Conservation (phyloP, 257 asterid genomes). For the Hygrophila difformis region DNA sequence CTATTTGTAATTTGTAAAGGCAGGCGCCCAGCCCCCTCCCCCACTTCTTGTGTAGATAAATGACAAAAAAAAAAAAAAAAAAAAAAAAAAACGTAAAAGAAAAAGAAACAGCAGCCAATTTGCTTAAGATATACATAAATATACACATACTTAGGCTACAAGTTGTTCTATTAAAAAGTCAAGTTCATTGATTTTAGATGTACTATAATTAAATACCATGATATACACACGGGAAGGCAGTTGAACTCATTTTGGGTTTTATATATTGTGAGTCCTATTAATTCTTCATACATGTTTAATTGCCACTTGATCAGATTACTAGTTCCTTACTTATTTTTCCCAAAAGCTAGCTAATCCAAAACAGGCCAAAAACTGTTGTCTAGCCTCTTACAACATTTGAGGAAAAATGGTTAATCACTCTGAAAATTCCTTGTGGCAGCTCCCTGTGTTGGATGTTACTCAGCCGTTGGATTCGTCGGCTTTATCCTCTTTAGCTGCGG, state of each 20-base stretch:
- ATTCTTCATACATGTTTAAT: background rate
- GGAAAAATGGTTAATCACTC: slow-evolving; percentile 41
- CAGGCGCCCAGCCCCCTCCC: slow-evolving; percentile 25
- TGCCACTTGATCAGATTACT: slow-evolving; percentile 9
- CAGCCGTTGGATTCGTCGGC: slow-evolving; percentile 39
- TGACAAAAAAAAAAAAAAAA: too few relatives aligned
- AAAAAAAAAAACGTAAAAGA: slow-evolving; percentile 5
- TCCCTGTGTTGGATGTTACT: slow-evolving; percentile 54
- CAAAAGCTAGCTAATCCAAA: too few relatives aligned
- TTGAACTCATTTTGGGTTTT: background rate
- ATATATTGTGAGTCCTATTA: too few relatives aligned
- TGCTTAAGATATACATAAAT: background rate
- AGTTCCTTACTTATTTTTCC: slow-evolving; percentile 13
- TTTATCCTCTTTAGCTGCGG: slow-evolving; percentile 43
- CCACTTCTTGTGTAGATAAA: background rate
- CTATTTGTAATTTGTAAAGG: slow-evolving; percentile 17
- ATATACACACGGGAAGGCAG: background rate
- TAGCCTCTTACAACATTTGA: too few relatives aligned
- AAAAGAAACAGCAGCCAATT: slow-evolving; percentile 11
- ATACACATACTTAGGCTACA: slow-evolving; percentile 18
- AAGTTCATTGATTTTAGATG: slow-evolving; percentile 4
- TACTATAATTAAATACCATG: background rate
- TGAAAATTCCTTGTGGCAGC: slow-evolving; percentile 33
- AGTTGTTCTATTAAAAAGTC: slow-evolving; percentile 17
- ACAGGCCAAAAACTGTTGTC: too few relatives aligned